A percentile compares a stretch with the other conserved stretches of the same genome.
These are phyloP conservation scores for Aspergillus alliaceus DNA, from an alignment of 2,329 filamentous ascomycete genomes.

Conservation along the genomic window DNA sequence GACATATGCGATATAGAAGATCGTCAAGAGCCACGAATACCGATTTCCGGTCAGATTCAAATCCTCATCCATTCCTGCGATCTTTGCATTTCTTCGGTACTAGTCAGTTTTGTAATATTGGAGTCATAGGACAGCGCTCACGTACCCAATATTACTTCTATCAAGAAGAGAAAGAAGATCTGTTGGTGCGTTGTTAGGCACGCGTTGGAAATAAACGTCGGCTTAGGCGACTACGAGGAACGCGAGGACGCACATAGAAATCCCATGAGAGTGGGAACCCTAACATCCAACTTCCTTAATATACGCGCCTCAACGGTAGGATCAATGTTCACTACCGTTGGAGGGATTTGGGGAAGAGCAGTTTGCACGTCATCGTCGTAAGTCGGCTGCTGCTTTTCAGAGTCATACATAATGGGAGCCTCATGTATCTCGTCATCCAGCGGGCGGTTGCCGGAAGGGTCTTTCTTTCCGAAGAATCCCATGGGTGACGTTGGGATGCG, in stretches of 20 bases:
- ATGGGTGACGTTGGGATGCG: slow-evolving; percentile 9
- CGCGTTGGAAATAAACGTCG: neutral
- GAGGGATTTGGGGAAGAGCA: slow-evolving; percentile 19
- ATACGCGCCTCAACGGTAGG: slow-evolving; percentile 36
- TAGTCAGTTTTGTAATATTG: slow-evolving; percentile 5
- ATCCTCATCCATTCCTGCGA: slow-evolving; percentile 54
- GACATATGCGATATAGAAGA: slow-evolving; percentile 55
- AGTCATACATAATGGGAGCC: slow-evolving; percentile 25
- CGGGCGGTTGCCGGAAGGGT: neutral
- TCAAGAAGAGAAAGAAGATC: slow-evolving; percentile 51
- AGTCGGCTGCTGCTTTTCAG: slow-evolving; percentile 27
- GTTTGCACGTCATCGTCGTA: slow-evolving; percentile 22
- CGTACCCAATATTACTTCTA: slow-evolving; percentile 51
- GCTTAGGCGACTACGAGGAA: neutral
- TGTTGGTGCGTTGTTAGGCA: slow-evolving; percentile 16
- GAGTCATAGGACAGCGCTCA: neutral
- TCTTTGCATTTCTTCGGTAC: slow-evolving; percentile 50
- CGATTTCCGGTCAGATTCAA: slow-evolving; percentile 48
- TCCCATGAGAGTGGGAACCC: slow-evolving; percentile 35
- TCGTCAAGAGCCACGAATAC: slow-evolving; percentile 54
- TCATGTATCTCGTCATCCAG: slow-evolving; percentile 23
- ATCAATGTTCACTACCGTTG: slow-evolving; percentile 26
- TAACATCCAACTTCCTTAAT: slow-evolving; percentile 37
- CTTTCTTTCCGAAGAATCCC: slow-evolving; percentile 22
- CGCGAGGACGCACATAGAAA: slow-evolving; percentile 37